Percentiles rank a stretch among this genome's conserved stretches.
Conservation (phyloP, 257 asterid species). For the Petunia secreta region DNA sequence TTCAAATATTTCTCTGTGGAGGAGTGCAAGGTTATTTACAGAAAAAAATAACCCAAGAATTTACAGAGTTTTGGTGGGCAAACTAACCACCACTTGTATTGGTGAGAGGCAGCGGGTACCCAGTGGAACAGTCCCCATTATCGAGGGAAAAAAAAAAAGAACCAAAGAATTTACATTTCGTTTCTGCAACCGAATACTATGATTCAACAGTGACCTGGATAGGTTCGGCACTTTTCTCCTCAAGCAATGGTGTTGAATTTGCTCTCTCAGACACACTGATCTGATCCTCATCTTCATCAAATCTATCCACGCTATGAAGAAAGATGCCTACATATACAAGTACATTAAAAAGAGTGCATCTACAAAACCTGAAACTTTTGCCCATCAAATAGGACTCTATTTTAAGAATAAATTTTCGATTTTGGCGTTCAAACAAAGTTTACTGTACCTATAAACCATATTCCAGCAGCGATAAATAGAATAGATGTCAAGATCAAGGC, state of each 20-base stretch:
- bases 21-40: slow-evolving; percentile 19
- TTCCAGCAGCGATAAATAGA: slow-evolving; percentile 69
- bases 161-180: slow-evolving; percentile 17
- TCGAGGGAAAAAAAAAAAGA: slow-evolving; percentile 11
- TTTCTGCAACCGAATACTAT: not conserved
- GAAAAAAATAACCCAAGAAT: slow-evolving; percentile 5
- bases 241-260: slow-evolving; percentile 67
- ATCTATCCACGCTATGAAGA: slow-evolving; percentile 71
- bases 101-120: not conserved
- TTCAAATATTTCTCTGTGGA: not conserved
- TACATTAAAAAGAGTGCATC: not conserved
- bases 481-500: slow-evolving; percentile 76
- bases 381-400: slow-evolving; percentile 6
- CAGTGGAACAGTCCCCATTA: not conserved
- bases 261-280: slow-evolving; percentile 41
- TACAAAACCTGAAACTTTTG: not conserved
- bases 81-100: not conserved
- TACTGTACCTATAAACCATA: slow-evolving; percentile 78
- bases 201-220: slow-evolving; percentile 31
- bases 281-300: slow-evolving; percentile 63
- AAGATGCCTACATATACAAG: slow-evolving; percentile 58
- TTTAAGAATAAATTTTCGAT: not conserved
- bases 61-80: not conserved
- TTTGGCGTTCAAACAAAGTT: not conserved
- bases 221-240: slow-evolving; percentile 42